A percentile compares a stretch with the other conserved stretches of the same genome.
Conservation (phyloP, 1,284 basidiomycete genomes). For the Spongiforma sp. region DNA sequence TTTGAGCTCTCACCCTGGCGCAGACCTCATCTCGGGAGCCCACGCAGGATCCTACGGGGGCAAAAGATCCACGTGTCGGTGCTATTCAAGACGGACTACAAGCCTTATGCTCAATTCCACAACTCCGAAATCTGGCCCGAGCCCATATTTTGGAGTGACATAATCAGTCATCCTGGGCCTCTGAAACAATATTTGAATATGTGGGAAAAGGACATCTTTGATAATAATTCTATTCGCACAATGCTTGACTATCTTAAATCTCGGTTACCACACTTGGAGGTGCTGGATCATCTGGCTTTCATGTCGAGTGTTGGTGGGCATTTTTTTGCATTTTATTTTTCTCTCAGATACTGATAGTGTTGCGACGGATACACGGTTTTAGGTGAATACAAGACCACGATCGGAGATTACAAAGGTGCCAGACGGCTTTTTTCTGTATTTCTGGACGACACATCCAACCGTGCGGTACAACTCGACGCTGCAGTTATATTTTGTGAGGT, state of each 20-base stretch:
- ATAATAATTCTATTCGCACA: slow-evolving; percentile 20
- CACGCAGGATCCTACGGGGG: slow-evolving; percentile 33
- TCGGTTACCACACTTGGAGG: slow-evolving; percentile 20
- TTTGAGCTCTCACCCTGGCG: too few relatives aligned
- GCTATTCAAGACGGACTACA: slow-evolving; percentile 36
- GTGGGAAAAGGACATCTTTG: slow-evolving; percentile 40
- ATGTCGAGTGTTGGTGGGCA: slow-evolving; percentile 36
- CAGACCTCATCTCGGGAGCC: slow-evolving; percentile 35
- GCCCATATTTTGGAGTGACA: slow-evolving; percentile 39
- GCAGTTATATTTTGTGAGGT: slow-evolving; percentile 35
- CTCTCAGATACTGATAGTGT: background rate
- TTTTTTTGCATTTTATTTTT: background rate
- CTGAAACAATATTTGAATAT: slow-evolving; percentile 13
- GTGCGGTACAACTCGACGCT: slow-evolving; percentile 27
- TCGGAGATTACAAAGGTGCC: background rate
- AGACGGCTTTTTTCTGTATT: slow-evolving; percentile 13
- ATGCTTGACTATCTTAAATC: slow-evolving; percentile 27
- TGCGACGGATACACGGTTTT: too few relatives aligned
- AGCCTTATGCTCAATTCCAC: slow-evolving; percentile 28
- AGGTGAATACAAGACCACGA: slow-evolving; percentile 25
- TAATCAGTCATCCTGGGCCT: slow-evolving; percentile 29
- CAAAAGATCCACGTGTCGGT: slow-evolving; percentile 39
- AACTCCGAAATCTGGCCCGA: slow-evolving; percentile 30
- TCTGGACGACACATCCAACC: slow-evolving; percentile 21
- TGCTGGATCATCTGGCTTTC: slow-evolving; percentile 36